phyloP scores from a whole-genome alignment of 176 grass and related monocot species.

The Oryza meridionalis region DNA sequence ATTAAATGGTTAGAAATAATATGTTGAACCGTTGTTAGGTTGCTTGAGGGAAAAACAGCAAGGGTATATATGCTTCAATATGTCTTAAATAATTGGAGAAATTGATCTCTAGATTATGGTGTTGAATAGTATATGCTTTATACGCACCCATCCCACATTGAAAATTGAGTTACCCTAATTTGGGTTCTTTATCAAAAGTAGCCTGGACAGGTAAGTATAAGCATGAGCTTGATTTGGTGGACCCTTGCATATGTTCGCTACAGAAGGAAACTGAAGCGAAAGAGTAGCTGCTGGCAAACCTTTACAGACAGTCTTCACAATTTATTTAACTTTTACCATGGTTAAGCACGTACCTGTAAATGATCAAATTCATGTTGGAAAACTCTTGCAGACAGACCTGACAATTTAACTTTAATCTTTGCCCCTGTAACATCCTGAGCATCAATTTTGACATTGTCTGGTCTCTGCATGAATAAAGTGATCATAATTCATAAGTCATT shows the following conservation, averaged over 20 bases:
- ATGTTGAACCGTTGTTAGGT: constrained; percentile 5
- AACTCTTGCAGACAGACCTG: constrained; percentile 75
- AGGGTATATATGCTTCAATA: constrained; percentile 1
- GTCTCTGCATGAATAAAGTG: constrained; percentile 75
- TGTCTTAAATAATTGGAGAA: not conserved
- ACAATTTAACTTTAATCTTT: constrained; percentile 85
- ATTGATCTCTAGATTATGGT: constrained; percentile 17
- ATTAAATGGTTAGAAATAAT: constrained; percentile 27
- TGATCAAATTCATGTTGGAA: constrained; percentile 99
- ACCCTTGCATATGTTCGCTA: constrained; percentile 19
- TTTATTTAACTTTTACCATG: constrained; percentile 59
- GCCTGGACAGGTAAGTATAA: constrained; percentile 20
- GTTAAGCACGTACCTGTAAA: constrained; percentile 60
- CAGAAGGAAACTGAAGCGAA: not conserved
- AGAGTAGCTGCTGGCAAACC: constrained; percentile 44
- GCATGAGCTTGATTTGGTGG: constrained; percentile 6
- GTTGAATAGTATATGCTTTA: constrained; percentile 8
- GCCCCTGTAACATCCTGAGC: constrained; percentile 79
- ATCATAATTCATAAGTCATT: constrained; percentile 5
- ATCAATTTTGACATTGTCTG: constrained; percentile 87
- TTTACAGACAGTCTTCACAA: constrained; percentile 46
- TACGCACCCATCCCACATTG: constrained; percentile 16
- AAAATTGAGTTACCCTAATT: constrained; percentile 32
- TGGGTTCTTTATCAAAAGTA: constrained; percentile 24
- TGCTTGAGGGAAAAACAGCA: constrained; percentile 15